Evolutionary conservation across 768 basidiomycete species (phyloP), one percentile per base, ranked within the genome.

Genomic region (Tulasnella sp.): DNA sequence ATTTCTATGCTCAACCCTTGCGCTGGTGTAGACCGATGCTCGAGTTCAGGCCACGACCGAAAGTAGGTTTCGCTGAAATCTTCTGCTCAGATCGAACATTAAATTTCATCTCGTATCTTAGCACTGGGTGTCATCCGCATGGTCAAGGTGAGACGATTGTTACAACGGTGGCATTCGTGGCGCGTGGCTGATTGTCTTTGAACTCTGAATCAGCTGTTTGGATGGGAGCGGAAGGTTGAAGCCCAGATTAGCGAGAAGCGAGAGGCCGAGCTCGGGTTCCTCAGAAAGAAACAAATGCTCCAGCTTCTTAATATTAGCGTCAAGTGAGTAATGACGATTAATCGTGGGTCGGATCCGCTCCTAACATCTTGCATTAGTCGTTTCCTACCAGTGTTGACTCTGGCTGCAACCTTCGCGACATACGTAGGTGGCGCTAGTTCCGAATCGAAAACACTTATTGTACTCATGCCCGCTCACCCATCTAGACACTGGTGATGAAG

Each of bases 41-140:
- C 86, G 92, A 34, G 89, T 93, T 3, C 90, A 92, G 83, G 86
- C 86, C 7, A 89, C 93, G 60, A 90, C 91, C 5, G 92, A 93
- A 86, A 87, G 91, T 90, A 83, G 87, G 84, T 34, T 28, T 11
- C 80, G 46, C 86, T 86, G 46, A 28, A 8, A 1, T 69, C 18
- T 40, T 42, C 69, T 22, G 24, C 4, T 9, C 14, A 72, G 22
- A 1, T 37, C 34, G 80, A 24, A 28, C 34, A 22, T 37, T 75
- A 40, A 37, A 46, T 50, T 18, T 34, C 78, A 37, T 4, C 20
- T 40, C 22, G 31, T 28, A 41, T 34, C 12, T 5, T 77, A 91
- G 91, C 87, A 6, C 86, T 91, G 83, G 89, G 88, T 78, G 89
- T 90, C 28, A 84, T 92, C 20, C 88, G 92, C 24, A 92, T 93